Evolutionary conservation across 2,329 filamentous ascomycete species (phyloP), one percentile per base, ranked within the genome.

Genomic region (Keithomyces neogunnii): DNA sequence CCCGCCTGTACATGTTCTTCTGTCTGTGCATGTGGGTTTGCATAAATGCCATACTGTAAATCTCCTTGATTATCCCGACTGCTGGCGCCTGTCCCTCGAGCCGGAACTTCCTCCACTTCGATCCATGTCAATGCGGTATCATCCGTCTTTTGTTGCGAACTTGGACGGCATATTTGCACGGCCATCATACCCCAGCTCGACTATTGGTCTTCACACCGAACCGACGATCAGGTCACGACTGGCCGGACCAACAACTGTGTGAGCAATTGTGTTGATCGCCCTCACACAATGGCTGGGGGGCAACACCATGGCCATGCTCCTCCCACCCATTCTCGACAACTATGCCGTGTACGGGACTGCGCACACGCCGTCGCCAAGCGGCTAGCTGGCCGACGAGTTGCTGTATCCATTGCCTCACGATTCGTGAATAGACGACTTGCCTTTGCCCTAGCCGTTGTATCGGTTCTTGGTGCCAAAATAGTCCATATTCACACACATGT

Each of bases 401-500:
- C 38, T 8, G 45, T 48, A 9, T 36, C 38, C 36, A 29, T 51
- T 30, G 32, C 44, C 5, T 45, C 49, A 26, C 57, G 60, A 6
- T 38, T 64, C n/a, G 55, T 58, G 36, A 66, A 62, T 51, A 55
- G 56, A 42, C 59, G 62, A 4, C 63, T 66, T 49, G 54, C 60
- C 50, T 67, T 67, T 51, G 56, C 64, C 3, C 50, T 65, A 29
- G 57, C 59, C 31, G 56, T 59, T 3, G 49, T 63, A 53, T 56
- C 62, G 4, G 54, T 63, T 33, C 56, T 62, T 11, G 57, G 53
- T 11, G 63, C 63, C 32, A 67, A 67, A 40, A 53, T 53, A 3
- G 55, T 59, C 1, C 65, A 67, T 49, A 56, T 67, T 35, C 57
- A 60, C 50, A 61, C 57, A n/a, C 63, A 67, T 33, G 52, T 59